Conservation (phyloP, 495 filamentous ascomycete species). For the Penicillium daleae region DNA sequence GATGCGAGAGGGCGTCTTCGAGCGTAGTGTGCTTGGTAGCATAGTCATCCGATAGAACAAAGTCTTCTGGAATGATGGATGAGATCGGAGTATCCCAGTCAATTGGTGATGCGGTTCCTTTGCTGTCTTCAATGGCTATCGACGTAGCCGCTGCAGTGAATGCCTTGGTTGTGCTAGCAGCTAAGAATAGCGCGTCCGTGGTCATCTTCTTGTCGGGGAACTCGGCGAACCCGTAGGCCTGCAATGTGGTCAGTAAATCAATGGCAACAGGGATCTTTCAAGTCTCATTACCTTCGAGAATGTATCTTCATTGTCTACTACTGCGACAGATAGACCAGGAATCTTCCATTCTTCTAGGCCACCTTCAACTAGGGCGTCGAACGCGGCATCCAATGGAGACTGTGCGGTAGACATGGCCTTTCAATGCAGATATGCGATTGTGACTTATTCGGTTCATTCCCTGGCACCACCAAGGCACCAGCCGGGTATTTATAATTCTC, state of each 20-base stretch:
- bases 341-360: slow-evolving; percentile 51
- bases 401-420: background rate
- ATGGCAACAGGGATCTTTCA: background rate
- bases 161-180: slow-evolving; percentile 59
- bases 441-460: too few relatives aligned
- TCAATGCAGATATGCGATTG: too few relatives aligned
- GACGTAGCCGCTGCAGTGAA: slow-evolving; percentile 56
- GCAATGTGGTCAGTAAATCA: slow-evolving; percentile 12
- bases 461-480: background rate
- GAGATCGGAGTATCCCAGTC: slow-evolving; percentile 54
- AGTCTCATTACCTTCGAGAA: slow-evolving; percentile 45
- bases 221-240: slow-evolving; percentile 57
- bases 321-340: slow-evolving; percentile 53
- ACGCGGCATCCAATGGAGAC: slow-evolving; percentile 34
- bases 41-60: slow-evolving; percentile 51
- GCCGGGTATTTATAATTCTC: background rate
- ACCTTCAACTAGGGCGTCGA: slow-evolving; percentile 40
- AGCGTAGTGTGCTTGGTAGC: slow-evolving; percentile 49
- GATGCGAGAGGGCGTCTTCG: slow-evolving; percentile 56
- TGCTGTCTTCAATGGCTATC: slow-evolving; percentile 47
- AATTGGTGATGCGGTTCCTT: slow-evolving; percentile 34
- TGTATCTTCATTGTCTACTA: slow-evolving; percentile 48
- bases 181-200: slow-evolving; percentile 46
- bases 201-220: slow-evolving; percentile 47
- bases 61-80: slow-evolving; percentile 55